Conservation (phyloP, 768 basidiomycete species). For the Hydnomerulius pinastri region DNA sequence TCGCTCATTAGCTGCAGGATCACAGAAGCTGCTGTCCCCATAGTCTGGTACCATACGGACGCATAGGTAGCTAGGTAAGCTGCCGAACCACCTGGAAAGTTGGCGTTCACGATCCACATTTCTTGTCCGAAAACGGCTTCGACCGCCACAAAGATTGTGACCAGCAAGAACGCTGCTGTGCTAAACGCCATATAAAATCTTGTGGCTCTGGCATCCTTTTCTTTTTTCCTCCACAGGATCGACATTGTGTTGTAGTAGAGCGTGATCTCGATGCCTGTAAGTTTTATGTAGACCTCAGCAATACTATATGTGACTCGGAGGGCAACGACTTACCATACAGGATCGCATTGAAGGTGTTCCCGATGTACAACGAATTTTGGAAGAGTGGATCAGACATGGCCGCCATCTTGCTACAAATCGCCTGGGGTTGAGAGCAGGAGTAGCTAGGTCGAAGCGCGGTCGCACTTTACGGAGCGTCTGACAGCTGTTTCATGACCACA, state of each 20-base stretch:
- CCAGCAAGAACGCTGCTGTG: constrained; percentile 17
- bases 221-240: not conserved
- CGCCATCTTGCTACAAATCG: not conserved
- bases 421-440: not conserved
- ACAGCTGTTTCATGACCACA: too few relatives aligned
- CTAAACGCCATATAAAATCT: constrained; percentile 1
- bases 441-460: not conserved
- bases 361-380: constrained; percentile 1
- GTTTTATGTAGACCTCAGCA: too few relatives aligned
- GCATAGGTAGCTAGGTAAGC: constrained; percentile 27
- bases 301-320: not conserved
- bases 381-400: not conserved
- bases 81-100: constrained; percentile 33
- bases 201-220: not conserved
- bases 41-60: constrained; percentile 17
- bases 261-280: not conserved
- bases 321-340: not conserved
- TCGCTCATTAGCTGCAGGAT: constrained; percentile 29
- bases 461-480: not conserved
- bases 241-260: not conserved
- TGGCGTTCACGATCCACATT: constrained; percentile 33
- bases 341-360: constrained; percentile 2
- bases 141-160: constrained; percentile 24
- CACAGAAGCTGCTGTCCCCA: constrained; percentile 24
- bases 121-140: constrained; percentile 17